Evolutionary conservation across 108 stramenopile genomes (phyloP).

Genomic region (Pinguiococcus pyrenoidosus): DNA sequence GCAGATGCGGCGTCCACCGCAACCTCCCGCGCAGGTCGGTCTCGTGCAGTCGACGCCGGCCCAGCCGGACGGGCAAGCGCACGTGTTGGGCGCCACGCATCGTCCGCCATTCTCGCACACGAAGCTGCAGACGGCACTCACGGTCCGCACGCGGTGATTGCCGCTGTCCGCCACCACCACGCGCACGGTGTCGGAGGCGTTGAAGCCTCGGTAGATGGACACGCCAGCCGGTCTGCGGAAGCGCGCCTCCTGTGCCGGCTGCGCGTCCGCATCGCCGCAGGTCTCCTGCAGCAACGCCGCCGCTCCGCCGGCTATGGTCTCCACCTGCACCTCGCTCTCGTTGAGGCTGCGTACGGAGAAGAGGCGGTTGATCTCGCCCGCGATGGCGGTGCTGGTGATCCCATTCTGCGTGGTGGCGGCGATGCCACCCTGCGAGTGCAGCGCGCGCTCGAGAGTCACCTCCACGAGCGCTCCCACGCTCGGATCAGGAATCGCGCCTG

Average conservation of each 20-base stretch:
- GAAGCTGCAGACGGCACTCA: slow-evolving; percentile 53
- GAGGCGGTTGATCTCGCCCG: not conserved
- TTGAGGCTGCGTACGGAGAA: not conserved
- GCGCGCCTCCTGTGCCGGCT: slow-evolving; percentile 41
- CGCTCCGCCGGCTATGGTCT: slow-evolving; percentile 60
- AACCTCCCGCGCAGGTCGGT: slow-evolving; percentile 42
- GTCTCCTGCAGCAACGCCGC: slow-evolving; percentile 40
- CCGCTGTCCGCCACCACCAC: slow-evolving; percentile 50
- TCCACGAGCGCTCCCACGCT: too few relatives aligned
- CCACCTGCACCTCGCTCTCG: slow-evolving; percentile 18
- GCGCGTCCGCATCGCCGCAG: slow-evolving; percentile 47
- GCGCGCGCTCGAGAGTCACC: too few relatives aligned
- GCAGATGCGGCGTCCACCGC: slow-evolving; percentile 41
- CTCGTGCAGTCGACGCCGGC: slow-evolving; percentile 44
- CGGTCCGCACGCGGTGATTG: slow-evolving; percentile 54
- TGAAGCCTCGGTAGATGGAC: slow-evolving; percentile 16
- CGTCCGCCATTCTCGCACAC: slow-evolving; percentile 62
- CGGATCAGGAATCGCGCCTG: slow-evolving; percentile 35
- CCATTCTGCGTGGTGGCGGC: slow-evolving; percentile 27
- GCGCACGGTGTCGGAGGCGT: slow-evolving; percentile 9
- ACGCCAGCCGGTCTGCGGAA: slow-evolving; percentile 51
- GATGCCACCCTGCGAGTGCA: too few relatives aligned
- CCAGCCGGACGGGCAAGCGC: slow-evolving; percentile 55
- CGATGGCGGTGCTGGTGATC: slow-evolving; percentile 1
- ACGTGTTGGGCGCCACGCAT: slow-evolving; percentile 51